A percentile compares a stretch with the other conserved stretches of the same genome.
These are phyloP conservation scores for Umbelopsis ramanniana DNA, from an alignment of 192 early-diverging fungal genomes.

Conservation along the genomic window DNA sequence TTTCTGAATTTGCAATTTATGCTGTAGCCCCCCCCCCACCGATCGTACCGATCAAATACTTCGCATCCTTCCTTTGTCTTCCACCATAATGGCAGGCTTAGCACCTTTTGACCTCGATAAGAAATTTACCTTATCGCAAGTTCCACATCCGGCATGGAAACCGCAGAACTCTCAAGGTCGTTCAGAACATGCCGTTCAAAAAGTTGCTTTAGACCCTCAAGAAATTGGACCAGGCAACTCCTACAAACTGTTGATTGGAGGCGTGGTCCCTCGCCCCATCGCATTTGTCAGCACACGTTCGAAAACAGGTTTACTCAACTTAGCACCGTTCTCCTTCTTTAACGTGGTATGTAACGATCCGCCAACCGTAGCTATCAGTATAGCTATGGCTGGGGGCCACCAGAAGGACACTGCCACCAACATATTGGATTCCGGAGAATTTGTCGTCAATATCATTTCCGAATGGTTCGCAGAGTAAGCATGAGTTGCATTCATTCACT, in stretches of 20 bases:
- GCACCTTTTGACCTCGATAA: slow-evolving; percentile 17
- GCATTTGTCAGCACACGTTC: slow-evolving; percentile 48
- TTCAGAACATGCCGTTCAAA: slow-evolving; percentile 9
- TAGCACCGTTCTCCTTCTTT: slow-evolving; percentile 55
- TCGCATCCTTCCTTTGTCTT: neutral
- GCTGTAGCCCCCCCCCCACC: neutral
- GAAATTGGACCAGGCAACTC: slow-evolving; percentile 27
- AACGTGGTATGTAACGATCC: slow-evolving; percentile 54
- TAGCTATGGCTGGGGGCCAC: slow-evolving; percentile 13
- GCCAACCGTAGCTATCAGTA: slow-evolving; percentile 44
- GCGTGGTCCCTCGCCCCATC: slow-evolving; percentile 56
- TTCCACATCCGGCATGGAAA: slow-evolving; percentile 18
- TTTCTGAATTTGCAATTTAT: neutral
- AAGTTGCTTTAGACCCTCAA: slow-evolving; percentile 32
- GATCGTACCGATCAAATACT: neutral
- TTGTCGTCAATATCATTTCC: slow-evolving; percentile 55
- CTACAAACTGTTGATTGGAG: slow-evolving; percentile 53
- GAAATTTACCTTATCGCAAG: slow-evolving; percentile 5
- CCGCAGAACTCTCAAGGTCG: neutral
- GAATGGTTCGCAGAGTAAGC: slow-evolving; percentile 50
- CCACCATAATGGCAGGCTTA: neutral
- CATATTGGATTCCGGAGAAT: slow-evolving; percentile 44
- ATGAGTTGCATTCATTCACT: too few species aligned
- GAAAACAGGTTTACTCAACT: slow-evolving; percentile 35
- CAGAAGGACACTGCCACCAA: slow-evolving; percentile 55